Evolutionary conservation across 805 yeast genomes (phyloP), one percentile per base, ranked within the genome.

Genomic region (Sugiyamaella valdiviana): DNA sequence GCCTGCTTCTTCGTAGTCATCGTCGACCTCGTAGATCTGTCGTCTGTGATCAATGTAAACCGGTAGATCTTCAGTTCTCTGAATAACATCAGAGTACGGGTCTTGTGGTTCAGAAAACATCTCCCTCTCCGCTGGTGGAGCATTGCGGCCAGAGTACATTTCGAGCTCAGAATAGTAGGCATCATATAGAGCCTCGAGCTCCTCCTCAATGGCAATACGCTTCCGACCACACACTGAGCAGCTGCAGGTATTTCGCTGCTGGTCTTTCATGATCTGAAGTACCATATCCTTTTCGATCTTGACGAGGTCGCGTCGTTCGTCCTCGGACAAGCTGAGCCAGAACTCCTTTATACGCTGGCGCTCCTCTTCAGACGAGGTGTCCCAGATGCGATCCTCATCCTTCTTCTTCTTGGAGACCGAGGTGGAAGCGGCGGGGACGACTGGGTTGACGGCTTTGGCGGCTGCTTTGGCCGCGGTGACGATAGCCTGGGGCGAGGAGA

Each of bases 151-250:
- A 16, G 48, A 45, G 23, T 45, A 45, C 48, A 45, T 45, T 15
- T 68, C 73, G 36, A 74, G 71, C 44, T 70, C 78, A 36, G 77
- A 80, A 53, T 80, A 82, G 58, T 82, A 80, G 15, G 79, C 78
- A 52, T 83, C 83, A 61, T 85, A 87, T 5, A 86, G 75, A 48
- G 76, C 77, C 57, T 82, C 88, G 58, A 89, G 73, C 62, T 86
- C 95, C 56, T 78, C 80, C 60, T 85, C 93, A 53, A 87, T 76
- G 14, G 86, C 79, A 44, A 71, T 65, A 58, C 82, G 79, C 56
- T 84, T 82, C 41, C 85, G 76, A 1, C 90, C 91, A 67, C 96
- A 90, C 16, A 79, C 79, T 3, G 80, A 69, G 62, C 96, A 90
- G 50, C 78, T 74, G 63, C 96, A 89, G 22, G 65, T 63, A 21